Base-by-base conservation (phyloP, 2,329 filamentous ascomycete species). In the Hortaea sp. region DNA sequence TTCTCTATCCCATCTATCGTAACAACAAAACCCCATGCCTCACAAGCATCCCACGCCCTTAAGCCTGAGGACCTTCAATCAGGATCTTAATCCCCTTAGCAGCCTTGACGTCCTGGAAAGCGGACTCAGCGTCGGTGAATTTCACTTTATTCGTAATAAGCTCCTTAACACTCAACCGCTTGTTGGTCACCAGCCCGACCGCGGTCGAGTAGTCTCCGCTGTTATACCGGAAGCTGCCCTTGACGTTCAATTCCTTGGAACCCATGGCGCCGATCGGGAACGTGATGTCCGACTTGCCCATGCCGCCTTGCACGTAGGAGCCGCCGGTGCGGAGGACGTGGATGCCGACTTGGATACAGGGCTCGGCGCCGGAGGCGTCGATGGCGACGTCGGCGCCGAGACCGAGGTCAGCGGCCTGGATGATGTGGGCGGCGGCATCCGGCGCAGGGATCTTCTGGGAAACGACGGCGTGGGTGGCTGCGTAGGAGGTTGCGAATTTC, bases 201-300 rank as follows among this genome's bases (percentile, higher is more conserved):
- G 88, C 88, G 5, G 89, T 78, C 63, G 82, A 78, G 68, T 95
- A 97, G 66, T 95, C 90, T 13, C 89, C 89, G 45, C 80, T 78
- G 3, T 83, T 83, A 66, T 97, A 97, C 35, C 90, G 79, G 75
- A 97, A 97, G 52, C 83, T 89, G 20, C 90, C 90, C 62, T 84
- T 85, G 41, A 85, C 76, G 7, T 82, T 94, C 43, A 95, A 74
- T 72, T 97, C 90, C 71, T 95, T 95, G 43, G 82, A 76, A 65
- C 88, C 94, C 62, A 94, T 74, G 5, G 85, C 84, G 78, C 90
- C 85, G 64, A 97, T 94, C 43, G 90, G 90, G 72, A 95, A 95
- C 6, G 69, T 85, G 65, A 95, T 89, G 60, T 95, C 86, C 35
- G 80, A 67, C 63, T 84, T 85, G 61, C 90, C 90, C 88, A 95